Percentiles rank a stretch among this genome's conserved stretches.
Conservation (phyloP, 1,284 basidiomycete genomes). For the Neonothopanus nambi region DNA sequence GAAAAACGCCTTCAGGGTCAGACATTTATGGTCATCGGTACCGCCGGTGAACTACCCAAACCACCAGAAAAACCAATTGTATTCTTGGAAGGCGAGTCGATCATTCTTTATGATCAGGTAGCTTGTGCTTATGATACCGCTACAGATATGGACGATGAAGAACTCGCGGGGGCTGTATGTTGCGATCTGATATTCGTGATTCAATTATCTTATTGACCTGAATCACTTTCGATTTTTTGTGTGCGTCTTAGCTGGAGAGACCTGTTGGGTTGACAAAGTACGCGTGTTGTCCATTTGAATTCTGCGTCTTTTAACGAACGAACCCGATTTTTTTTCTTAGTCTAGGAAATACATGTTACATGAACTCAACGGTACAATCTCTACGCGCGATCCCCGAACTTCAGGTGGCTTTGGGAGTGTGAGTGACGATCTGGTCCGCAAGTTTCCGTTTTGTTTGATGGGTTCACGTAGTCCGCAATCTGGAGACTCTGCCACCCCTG, state of each 20-base stretch:
- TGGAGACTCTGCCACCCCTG: slow-evolving; percentile 23
- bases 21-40: slow-evolving; percentile 88
- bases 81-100: slow-evolving; percentile 72
- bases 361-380: slow-evolving; percentile 94
- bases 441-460: background rate
- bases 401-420: slow-evolving; percentile 66
- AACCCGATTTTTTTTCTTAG: slow-evolving; percentile 31
- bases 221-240: too few relatives aligned
- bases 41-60: slow-evolving; percentile 89
- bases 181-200: background rate
- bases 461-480: slow-evolving; percentile 33
- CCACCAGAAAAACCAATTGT: slow-evolving; percentile 78
- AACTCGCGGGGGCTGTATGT: slow-evolving; percentile 78
- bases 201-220: too few relatives aligned
- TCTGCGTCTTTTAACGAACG: background rate
- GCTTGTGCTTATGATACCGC: too few relatives aligned
- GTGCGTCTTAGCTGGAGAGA: slow-evolving; percentile 49
- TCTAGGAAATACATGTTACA: slow-evolving; percentile 92
- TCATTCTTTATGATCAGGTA: too few relatives aligned
- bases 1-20: slow-evolving; percentile 41
- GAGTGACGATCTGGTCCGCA: background rate
- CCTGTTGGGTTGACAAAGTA: slow-evolving; percentile 73
- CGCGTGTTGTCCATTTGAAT: slow-evolving; percentile 27
- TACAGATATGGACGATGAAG: slow-evolving; percentile 82
- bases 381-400: slow-evolving; percentile 91